phyloP scores from a whole-genome alignment of 2,329 filamentous ascomycete genomes.

The Coniochaeta ligniaria region DNA sequence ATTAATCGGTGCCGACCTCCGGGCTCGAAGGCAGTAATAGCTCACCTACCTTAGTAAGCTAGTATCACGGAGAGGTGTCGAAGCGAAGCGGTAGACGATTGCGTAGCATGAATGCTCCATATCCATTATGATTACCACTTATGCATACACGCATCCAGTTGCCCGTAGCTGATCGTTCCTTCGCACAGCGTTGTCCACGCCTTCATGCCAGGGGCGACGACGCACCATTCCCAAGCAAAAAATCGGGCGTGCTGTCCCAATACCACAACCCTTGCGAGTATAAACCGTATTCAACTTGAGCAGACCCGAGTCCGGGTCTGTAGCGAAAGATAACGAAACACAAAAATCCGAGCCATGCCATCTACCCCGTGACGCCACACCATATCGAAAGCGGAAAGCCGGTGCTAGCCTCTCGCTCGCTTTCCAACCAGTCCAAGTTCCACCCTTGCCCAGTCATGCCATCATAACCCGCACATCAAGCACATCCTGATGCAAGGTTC shows the following conservation, averaged over 20 bases:
- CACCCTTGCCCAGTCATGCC: neutral
- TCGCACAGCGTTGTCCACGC: neutral
- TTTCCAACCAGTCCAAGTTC: neutral
- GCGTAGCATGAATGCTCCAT: neutral
- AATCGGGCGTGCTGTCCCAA: neutral
- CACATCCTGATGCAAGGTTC: neutral
- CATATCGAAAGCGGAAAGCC: neutral
- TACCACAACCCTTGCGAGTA: neutral
- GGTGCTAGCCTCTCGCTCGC: neutral
- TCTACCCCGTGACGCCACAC: neutral
- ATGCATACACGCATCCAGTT: neutral
- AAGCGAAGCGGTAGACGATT: neutral
- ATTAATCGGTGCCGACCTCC: too few relatives aligned
- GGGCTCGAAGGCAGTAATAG: too few relatives aligned
- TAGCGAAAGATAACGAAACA: neutral
- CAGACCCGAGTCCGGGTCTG: neutral
- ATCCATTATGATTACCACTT: slow-evolving; percentile 7
- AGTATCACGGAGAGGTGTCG: too few relatives aligned
- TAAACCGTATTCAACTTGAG: neutral
- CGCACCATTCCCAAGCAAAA: neutral
- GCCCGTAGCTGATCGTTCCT: neutral
- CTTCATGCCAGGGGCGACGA: neutral
- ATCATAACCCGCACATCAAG: neutral
- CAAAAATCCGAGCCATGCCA: neutral
- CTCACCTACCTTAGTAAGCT: too few relatives aligned